Evolutionary conservation across 176 grass and related monocot genomes (phyloP).

Genomic region (Oryza rufipogon): DNA sequence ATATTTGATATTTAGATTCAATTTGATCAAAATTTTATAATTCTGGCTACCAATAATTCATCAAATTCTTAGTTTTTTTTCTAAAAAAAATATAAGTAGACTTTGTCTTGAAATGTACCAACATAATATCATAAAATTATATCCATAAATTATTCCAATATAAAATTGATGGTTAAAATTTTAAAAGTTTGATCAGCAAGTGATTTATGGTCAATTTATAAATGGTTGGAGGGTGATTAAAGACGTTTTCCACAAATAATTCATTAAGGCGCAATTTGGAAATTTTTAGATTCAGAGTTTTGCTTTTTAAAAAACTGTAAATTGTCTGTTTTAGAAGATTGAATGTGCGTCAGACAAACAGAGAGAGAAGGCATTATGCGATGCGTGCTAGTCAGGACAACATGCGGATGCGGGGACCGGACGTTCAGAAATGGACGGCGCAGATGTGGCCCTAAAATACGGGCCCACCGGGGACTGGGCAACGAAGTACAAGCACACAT

Average conservation of each 20-base stretch:
- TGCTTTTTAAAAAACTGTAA: not conserved
- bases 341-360: not conserved
- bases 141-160: too few species aligned
- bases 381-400: not conserved
- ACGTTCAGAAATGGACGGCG: not conserved
- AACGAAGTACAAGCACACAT: not conserved
- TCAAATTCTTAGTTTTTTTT: too few species aligned
- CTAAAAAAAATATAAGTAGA: too few species aligned
- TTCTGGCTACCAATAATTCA: too few species aligned
- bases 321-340: not conserved
- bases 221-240: not conserved
- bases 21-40: too few species aligned
- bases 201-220: too few species aligned
- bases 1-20: too few species aligned
- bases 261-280: not conserved
- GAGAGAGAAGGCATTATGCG: not conserved
- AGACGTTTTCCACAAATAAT: constrained; percentile 9
- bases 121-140: too few species aligned
- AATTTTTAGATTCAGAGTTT: not conserved
- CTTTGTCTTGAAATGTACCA: too few species aligned
- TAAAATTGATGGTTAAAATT: too few species aligned
- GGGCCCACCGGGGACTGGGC: not conserved
- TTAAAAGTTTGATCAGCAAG: too few species aligned
- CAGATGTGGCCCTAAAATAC: not conserved
- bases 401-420: not conserved